Evolutionary conservation across 1,139 yeast species (phyloP).

Genomic region (Zygoascus hellenicus): DNA sequence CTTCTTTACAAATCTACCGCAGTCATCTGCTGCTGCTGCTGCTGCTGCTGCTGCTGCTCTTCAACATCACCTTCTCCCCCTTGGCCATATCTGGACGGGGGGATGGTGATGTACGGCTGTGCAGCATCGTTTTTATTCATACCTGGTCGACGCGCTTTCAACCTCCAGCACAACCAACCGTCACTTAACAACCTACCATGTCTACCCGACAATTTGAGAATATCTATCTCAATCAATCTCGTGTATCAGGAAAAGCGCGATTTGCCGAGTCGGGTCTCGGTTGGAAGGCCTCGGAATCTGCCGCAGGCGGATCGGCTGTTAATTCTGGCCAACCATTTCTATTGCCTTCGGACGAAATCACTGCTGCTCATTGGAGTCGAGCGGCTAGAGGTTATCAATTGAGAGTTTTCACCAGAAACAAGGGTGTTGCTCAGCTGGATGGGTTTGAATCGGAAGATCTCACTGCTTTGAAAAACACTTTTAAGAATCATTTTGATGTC

Average conservation of each 20-base stretch:
- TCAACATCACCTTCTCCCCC: too few relatives aligned
- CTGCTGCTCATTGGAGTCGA: slow-evolving; percentile 83
- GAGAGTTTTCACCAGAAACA: slow-evolving; percentile 80
- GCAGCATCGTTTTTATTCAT: background rate
- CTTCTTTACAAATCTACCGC: too few relatives aligned
- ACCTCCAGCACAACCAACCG: slow-evolving; percentile 4
- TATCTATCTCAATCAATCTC: slow-evolving; percentile 83
- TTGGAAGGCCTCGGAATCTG: slow-evolving; percentile 71
- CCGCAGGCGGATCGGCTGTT: slow-evolving; percentile 47
- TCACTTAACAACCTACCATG: slow-evolving; percentile 13
- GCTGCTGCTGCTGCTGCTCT: too few relatives aligned
- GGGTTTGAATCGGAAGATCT: slow-evolving; percentile 87
- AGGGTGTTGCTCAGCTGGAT: slow-evolving; percentile 81
- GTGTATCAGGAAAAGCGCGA: slow-evolving; percentile 81
- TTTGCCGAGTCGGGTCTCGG: slow-evolving; percentile 94
- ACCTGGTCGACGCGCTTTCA: background rate
- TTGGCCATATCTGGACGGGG: too few relatives aligned
- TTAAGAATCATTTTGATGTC: slow-evolving; percentile 69
- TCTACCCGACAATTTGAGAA: slow-evolving; percentile 61
- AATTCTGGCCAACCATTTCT: slow-evolving; percentile 61
- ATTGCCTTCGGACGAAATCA: slow-evolving; percentile 76
- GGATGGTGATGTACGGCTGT: slow-evolving; percentile 3
- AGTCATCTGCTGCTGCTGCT: too few relatives aligned
- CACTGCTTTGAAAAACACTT: slow-evolving; percentile 71
- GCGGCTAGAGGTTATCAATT: slow-evolving; percentile 90